Percentiles rank a stretch among this genome's conserved stretches.
Conservation (phyloP, 495 filamentous ascomycete species). For the Elaphomyces granulatus region DNA sequence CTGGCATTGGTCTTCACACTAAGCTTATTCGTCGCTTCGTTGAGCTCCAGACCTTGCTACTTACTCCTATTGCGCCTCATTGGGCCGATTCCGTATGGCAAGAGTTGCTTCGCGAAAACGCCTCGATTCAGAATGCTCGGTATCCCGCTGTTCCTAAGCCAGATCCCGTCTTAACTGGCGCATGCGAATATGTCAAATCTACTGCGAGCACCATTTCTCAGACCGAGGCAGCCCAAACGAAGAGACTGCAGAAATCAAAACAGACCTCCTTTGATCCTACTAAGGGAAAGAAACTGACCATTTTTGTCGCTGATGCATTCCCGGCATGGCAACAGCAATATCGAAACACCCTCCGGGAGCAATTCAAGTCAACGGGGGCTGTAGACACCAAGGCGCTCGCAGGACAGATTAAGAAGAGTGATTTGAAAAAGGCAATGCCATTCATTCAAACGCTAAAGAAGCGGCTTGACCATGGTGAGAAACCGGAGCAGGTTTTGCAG, state of each 20-base stretch:
- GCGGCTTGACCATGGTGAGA: slow-evolving; percentile 46
- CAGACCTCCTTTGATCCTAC: slow-evolving; percentile 65
- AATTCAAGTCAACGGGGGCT: slow-evolving; percentile 41
- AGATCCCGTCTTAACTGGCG: slow-evolving; percentile 50
- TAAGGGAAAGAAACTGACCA: slow-evolving; percentile 79
- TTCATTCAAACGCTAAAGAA: slow-evolving; percentile 83
- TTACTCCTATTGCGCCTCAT: slow-evolving; percentile 75
- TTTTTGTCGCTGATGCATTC: slow-evolving; percentile 64
- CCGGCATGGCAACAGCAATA: slow-evolving; percentile 87
- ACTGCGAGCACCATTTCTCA: slow-evolving; percentile 70
- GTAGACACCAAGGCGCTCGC: slow-evolving; percentile 57
- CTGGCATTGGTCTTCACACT: slow-evolving; percentile 70
- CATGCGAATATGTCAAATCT: slow-evolving; percentile 61
- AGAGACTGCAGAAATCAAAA: slow-evolving; percentile 79
- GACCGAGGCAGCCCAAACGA: slow-evolving; percentile 71
- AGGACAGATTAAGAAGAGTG: slow-evolving; percentile 57
- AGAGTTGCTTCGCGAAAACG: slow-evolving; percentile 47
- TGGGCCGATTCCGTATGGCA: slow-evolving; percentile 92
- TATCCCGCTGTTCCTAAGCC: slow-evolving; percentile 60
- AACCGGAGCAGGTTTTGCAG: slow-evolving; percentile 52
- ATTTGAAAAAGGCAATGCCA: slow-evolving; percentile 97
- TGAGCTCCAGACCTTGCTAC: slow-evolving; percentile 69
- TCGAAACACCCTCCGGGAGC: slow-evolving; percentile 62
- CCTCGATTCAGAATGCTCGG: slow-evolving; percentile 61
- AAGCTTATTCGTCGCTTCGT: slow-evolving; percentile 64